Percentiles rank a stretch among this genome's conserved stretches.
Evolutionary conservation across 2,329 filamentous ascomycete genomes (phyloP).

Genomic region (Botrytis deweyae): DNA sequence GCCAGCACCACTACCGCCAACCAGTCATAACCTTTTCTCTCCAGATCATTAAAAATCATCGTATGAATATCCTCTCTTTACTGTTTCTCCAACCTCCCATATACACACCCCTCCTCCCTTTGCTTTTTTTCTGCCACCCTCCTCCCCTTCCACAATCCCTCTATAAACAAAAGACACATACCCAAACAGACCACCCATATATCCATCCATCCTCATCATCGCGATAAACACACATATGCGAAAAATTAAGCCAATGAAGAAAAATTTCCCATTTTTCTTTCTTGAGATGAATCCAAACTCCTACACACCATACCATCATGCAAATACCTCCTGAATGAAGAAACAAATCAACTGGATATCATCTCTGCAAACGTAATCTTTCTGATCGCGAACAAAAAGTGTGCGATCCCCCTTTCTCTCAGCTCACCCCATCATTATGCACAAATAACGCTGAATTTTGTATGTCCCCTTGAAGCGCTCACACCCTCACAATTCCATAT

Average conservation of each 20-base stretch:
- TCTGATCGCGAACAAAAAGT: not conserved
- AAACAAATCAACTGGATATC: constrained; percentile 9
- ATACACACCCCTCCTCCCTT: not conserved
- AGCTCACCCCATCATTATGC: not conserved
- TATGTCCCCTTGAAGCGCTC: not conserved
- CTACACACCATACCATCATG: not conserved
- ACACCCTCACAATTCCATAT: not conserved
- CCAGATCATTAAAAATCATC: not conserved
- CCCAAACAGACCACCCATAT: not conserved
- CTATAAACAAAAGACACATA: not conserved
- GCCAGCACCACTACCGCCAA: not conserved
- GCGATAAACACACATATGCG: not conserved
- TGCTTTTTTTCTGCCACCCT: not conserved
- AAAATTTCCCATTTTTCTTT: not conserved
- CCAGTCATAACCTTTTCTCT: not conserved
- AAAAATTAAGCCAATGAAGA: not conserved
- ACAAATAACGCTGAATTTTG: not conserved
- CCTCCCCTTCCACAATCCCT: not conserved
- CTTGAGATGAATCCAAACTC: not conserved
- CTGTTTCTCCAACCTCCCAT: not conserved
- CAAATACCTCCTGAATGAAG: not conserved
- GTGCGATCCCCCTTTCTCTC: not conserved
- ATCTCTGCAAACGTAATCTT: not conserved
- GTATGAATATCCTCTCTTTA: not conserved
- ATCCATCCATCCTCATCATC: not conserved